phyloP scores from a whole-genome alignment of 805 yeast species.

The Candida pini region DNA sequence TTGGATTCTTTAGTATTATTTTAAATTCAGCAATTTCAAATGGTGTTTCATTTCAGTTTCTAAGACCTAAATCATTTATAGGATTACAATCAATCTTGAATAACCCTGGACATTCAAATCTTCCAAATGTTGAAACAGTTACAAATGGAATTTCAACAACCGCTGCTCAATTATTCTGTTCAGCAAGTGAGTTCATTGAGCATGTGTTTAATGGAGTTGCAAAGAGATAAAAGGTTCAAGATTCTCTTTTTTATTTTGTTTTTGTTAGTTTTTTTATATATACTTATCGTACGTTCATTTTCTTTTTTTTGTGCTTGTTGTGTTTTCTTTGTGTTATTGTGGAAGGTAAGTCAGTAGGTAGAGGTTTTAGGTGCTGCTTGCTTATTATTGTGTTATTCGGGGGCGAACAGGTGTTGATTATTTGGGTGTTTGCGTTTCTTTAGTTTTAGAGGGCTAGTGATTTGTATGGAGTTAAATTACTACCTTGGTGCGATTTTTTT shows the following conservation, averaged over 20 bases:
- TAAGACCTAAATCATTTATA: constrained; percentile 3
- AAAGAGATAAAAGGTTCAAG: neutral
- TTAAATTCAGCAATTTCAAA: constrained; percentile 9
- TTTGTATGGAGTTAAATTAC: too few relatives aligned
- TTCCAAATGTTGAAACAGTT: too few relatives aligned
- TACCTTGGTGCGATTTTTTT: too few relatives aligned
- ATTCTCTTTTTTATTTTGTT: neutral
- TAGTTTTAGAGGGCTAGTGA: too few relatives aligned
- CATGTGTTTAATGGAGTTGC: constrained; percentile 9
- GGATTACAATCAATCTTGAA: neutral
- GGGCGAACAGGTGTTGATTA: too few relatives aligned
- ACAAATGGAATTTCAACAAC: neutral
- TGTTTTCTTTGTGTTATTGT: too few relatives aligned
- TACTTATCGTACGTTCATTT: neutral
- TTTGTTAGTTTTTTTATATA: neutral
- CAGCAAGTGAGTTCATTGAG: constrained; percentile 11
- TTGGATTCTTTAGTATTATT: constrained; percentile 15
- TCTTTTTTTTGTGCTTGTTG: neutral
- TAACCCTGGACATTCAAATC: neutral
- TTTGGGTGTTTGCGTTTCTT: too few relatives aligned
- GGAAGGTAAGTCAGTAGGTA: too few relatives aligned
- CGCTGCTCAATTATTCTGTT: constrained; percentile 3
- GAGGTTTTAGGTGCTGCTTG: too few relatives aligned
- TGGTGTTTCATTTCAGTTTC: constrained; percentile 3
- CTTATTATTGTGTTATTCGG: too few relatives aligned